Evolutionary conservation across 202 grass and related monocot genomes (phyloP), one percentile per base, ranked within the genome.

Genomic region (Alloteropsis angusta): DNA sequence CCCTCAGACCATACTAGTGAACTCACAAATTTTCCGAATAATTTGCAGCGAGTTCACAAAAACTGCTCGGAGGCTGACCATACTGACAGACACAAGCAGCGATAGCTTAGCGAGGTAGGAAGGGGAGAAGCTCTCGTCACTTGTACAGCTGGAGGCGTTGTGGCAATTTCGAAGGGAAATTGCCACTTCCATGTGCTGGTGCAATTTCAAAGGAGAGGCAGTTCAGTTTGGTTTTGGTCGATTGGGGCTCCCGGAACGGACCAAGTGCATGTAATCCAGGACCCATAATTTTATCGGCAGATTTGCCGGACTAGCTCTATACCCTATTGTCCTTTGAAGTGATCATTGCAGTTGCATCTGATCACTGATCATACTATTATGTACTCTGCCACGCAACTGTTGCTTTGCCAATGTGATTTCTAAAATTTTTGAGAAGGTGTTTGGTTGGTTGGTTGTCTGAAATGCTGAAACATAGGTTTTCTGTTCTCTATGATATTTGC

Each of bases 1-100:
- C 58, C 39, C 13, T 60, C 13, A 2, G 6, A 13, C 36, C 12
- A 12, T 18, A n/a, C 52, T 60, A 49, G 50, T 3, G 5, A 9
- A 25, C n/a, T 43, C 5, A 4, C 12, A 48, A 6, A 25, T 69
- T 64, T 71, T 79, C n/a, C 81, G 61, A 62, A 72, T 30, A 52
- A 60, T 42, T 60, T 98, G 80, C 93, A 99, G 96, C 45, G 82
- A 93, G 57, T 99, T 99, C 90, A 99, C 84, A 2, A 99, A 89
- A 54, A 76, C 88, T 0, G 82, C 86, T 6, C 71, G 96, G 37
- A 90, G 92, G 88, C 84, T 99, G 52, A 93, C 84, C 3, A 99
- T 99, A 93, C 76, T 91, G 25, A 77, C 83, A 8, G 88, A 82
- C 23, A 53, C 78, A 1, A 81, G 86, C 62, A 65, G 60, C 38